Conservation (phyloP, 495 filamentous ascomycete genomes). For the Aspergillus cavernicola region DNA sequence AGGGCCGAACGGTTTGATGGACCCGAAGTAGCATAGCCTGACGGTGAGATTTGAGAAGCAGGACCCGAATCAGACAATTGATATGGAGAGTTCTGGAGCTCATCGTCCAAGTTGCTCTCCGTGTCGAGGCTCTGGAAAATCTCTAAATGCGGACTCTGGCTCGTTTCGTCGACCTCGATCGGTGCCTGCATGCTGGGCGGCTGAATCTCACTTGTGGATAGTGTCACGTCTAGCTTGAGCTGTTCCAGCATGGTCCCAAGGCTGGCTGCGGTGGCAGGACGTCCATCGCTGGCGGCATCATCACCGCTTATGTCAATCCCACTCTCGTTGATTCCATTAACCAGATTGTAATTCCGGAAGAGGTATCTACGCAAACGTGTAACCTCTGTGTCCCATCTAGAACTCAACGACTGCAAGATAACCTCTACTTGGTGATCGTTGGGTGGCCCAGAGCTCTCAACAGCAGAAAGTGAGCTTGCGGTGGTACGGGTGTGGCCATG, state of each 20-base stretch:
- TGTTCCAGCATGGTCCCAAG: conserved; percentile 40
- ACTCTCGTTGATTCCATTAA: conserved; percentile 37
- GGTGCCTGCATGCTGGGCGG: conserved; percentile 13
- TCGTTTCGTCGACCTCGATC: background rate
- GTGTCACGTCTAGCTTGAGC: conserved; percentile 37
- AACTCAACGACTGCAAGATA: conserved; percentile 52
- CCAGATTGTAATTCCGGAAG: conserved; percentile 57
- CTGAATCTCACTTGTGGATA: conserved; percentile 33
- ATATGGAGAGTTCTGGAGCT: conserved; percentile 24
- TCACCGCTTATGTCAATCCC: conserved; percentile 13
- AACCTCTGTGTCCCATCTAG: conserved; percentile 61
- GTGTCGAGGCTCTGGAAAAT: conserved; percentile 21
- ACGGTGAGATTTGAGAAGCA: conserved; percentile 20
- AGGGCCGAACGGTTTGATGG: conserved; percentile 29
- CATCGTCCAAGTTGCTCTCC: conserved; percentile 12
- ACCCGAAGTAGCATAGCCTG: conserved; percentile 24
- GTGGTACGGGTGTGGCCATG: conserved; percentile 19
- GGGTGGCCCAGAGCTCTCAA: conserved; percentile 25
- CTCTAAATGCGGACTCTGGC: conserved; percentile 14
- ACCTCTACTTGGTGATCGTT: conserved; percentile 48
- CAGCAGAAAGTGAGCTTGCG: conserved; percentile 17
- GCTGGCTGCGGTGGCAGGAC: conserved; percentile 37
- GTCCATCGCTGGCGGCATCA: conserved; percentile 35
- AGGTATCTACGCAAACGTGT: conserved; percentile 56
- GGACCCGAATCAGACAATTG: conserved; percentile 10